Base-by-base conservation (phyloP, 139 green algal species). In the Coelastrella sp. region DNA sequence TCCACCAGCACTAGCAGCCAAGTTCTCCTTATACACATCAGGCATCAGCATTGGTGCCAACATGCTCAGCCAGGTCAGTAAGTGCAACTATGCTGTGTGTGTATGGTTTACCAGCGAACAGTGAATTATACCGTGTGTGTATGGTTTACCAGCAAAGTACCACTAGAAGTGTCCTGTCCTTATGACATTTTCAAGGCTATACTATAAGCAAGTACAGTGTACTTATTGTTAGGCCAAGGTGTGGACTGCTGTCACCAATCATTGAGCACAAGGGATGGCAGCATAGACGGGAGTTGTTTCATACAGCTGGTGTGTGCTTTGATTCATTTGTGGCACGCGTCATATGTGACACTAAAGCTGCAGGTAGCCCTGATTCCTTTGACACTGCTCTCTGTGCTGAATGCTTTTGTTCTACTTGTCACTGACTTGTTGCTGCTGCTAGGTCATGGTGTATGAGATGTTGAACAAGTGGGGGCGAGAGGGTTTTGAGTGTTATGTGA, bases 11-110 rank as follows among this genome's bases (percentile, higher is more conserved):
- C 60, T 95, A 45, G 75, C 91, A 25, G 67, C 76, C 35, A 93
- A 93, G 84, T 69, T 94, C n/a, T 66, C 85, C 38, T 81, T 88
- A 35, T 73, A 69, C 67, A 57, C 45, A 23, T 57, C 45, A 32
- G 86, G 59, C 68, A 38, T 74, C 30, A 78, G 86, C n/a, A 75
- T 94, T 34, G 92, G 45, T 23, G 45, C 45, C 11, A 57, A 57
- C 45, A 57, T 57, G 45, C 15, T 57, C 11, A 23, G 11, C 15
- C 45, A 57, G 45, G 45, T 57, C 11, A 2, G 66, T 4, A 9
- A 32, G 17, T 32, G 27, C 17, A 19, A 9, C 11, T 57, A 23
- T 9, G 45, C 45, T 57, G 11, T 57, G 15, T 57, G 45, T 57
- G 45, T 57, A 9, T 57, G 11, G 45, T 9, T 57, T 23, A 13